phyloP scores from a whole-genome alignment of 2,329 filamentous ascomycete genomes.

The Microascus cirrosus region DNA sequence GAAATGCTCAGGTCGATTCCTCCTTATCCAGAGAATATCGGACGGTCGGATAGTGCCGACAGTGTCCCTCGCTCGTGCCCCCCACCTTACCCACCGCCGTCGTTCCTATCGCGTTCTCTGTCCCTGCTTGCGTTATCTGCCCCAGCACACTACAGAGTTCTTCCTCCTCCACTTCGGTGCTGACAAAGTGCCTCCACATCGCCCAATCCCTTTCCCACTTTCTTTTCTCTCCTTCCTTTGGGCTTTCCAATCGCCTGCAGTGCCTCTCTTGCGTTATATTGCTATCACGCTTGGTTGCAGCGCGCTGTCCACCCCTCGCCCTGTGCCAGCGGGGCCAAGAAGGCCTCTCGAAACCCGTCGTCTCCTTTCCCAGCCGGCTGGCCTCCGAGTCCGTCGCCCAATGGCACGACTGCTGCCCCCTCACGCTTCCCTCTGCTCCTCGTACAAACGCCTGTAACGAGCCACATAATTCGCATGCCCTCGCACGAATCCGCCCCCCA shows the following conservation, averaged over 20 bases:
- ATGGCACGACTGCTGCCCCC: background rate
- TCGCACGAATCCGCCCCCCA: background rate
- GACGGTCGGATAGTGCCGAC: background rate
- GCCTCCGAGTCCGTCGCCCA: background rate
- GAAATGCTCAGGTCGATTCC: background rate
- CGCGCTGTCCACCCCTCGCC: background rate
- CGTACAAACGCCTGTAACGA: background rate
- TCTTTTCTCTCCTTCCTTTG: background rate
- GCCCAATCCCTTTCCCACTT: background rate
- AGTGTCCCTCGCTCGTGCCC: background rate
- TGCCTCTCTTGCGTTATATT: background rate
- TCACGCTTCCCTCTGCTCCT: background rate
- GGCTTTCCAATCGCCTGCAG: background rate
- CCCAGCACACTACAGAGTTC: background rate
- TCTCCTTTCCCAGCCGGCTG: background rate
- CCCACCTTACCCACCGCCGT: background rate
- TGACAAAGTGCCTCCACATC: background rate
- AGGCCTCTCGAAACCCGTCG: background rate
- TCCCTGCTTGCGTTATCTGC: background rate
- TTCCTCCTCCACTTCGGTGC: background rate
- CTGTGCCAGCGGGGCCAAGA: background rate
- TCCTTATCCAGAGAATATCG: background rate
- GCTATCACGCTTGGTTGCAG: background rate
- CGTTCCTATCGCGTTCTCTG: background rate
- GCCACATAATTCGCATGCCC: background rate